Evolutionary conservation across 192 early-diverging fungal genomes (phyloP).

Genomic region (Backusella westeae): DNA sequence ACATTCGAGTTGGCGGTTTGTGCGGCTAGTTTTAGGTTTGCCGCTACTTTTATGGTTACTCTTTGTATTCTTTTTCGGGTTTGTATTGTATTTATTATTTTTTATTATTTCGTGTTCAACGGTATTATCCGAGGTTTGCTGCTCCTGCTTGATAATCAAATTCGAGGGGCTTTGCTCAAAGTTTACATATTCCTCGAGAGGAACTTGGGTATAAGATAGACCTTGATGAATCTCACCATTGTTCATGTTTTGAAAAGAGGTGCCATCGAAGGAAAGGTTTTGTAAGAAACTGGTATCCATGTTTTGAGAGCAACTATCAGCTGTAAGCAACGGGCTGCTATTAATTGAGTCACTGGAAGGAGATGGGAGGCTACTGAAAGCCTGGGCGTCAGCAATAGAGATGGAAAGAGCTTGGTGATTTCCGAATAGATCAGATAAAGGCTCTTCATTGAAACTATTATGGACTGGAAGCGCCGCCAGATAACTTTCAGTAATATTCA

Average conservation of each 20-base stretch:
- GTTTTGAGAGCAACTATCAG: not conserved
- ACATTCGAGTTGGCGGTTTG: conserved; percentile 46
- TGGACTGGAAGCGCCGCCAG: not conserved
- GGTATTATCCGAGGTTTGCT: conserved; percentile 2
- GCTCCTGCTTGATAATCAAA: not conserved
- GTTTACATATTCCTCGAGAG: conserved; percentile 1
- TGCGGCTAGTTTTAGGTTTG: conserved; percentile 30
- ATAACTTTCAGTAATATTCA: conserved; percentile 5
- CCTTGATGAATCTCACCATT: not conserved
- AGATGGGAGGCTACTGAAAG: conserved; percentile 5
- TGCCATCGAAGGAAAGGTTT: not conserved
- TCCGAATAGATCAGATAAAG: conserved; percentile 1
- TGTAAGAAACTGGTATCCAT: not conserved
- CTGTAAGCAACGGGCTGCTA: not conserved
- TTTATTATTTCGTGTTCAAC: conserved; percentile 5
- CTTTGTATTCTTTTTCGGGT: conserved; percentile 6
- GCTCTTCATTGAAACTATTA: not conserved
- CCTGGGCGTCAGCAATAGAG: not conserved
- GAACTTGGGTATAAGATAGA: conserved; percentile 2
- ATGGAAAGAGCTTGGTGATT: not conserved
- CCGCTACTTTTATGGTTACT: conserved; percentile 6
- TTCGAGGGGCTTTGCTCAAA: not conserved
- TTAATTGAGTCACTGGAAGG: conserved; percentile 5
- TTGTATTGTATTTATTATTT: conserved; percentile 8
- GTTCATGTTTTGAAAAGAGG: not conserved